These are phyloP conservation scores for Histomonas meleagridis DNA, from an alignment of 208 protist genomes.

Conservation along the genomic window DNA sequence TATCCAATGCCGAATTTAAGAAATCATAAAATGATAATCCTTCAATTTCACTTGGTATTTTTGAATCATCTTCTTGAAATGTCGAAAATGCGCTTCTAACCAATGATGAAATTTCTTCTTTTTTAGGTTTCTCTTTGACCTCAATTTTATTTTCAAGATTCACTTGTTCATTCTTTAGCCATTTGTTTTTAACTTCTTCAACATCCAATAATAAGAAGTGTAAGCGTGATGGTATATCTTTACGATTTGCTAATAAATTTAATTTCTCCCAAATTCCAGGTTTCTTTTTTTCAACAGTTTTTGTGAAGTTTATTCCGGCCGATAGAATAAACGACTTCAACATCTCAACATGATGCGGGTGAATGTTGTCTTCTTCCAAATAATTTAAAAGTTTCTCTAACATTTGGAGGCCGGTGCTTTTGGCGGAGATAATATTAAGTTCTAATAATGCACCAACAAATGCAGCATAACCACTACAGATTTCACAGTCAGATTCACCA, in stretches of 20 bases:
- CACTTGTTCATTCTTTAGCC: too few relatives aligned
- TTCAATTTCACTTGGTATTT: neutral
- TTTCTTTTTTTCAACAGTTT: neutral
- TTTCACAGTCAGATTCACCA: neutral
- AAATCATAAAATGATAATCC: neutral
- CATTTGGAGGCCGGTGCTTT: neutral
- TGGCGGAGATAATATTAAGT: neutral
- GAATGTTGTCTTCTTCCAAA: neutral
- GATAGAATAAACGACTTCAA: neutral
- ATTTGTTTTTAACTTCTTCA: neutral
- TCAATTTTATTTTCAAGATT: neutral
- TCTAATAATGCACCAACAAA: neutral
- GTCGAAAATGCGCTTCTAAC: neutral
- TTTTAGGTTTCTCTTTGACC: neutral
- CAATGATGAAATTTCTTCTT: neutral
- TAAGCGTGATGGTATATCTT: neutral
- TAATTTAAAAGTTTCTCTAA: neutral
- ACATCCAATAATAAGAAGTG: neutral
- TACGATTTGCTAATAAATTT: too few relatives aligned
- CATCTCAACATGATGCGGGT: neutral
- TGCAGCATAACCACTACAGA: neutral
- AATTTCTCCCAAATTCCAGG: neutral
- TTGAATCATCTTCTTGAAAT: neutral
- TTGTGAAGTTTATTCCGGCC: neutral
- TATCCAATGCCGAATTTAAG: neutral